Percentiles rank a stretch among this genome's conserved stretches.
These are phyloP conservation scores for Botrytis tulipae DNA, from an alignment of 2,329 filamentous ascomycete species.

Conservation along the genomic window DNA sequence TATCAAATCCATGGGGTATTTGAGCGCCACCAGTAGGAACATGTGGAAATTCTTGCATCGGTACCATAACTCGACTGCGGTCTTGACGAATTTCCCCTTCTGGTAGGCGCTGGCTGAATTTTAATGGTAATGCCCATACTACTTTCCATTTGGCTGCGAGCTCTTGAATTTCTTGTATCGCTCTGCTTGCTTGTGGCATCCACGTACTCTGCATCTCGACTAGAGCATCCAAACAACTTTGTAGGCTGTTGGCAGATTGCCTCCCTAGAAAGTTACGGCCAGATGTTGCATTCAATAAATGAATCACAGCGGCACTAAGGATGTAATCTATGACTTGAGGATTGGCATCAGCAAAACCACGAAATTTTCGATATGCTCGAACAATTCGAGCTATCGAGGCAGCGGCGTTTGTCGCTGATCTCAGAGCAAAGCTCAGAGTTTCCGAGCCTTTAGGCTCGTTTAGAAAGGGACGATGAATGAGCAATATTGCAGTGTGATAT, in stretches of 20 bases:
- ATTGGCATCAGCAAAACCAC: background rate
- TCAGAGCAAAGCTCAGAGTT: background rate
- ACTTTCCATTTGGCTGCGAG: conserved; percentile 3
- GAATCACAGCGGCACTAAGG: background rate
- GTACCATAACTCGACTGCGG: background rate
- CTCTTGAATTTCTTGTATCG: conserved; percentile 5
- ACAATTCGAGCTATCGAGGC: conserved; percentile 4
- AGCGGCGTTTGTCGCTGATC: conserved; percentile 6
- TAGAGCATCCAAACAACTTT: background rate
- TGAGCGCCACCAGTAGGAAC: background rate
- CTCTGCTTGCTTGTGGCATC: conserved; percentile 3
- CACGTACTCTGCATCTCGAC: background rate
- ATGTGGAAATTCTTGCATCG: too few relatives aligned
- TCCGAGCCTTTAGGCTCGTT: conserved; percentile 5
- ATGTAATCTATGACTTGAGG: conserved; percentile 5
- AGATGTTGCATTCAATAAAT: conserved; percentile 2
- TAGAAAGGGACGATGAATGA: background rate
- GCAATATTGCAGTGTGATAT: conserved; percentile 4
- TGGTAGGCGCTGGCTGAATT: background rate
- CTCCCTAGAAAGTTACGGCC: conserved; percentile 4
- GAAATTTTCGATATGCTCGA: conserved; percentile 1
- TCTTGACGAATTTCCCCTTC: background rate
- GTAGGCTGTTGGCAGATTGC: conserved; percentile 4
- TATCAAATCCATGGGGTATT: background rate
- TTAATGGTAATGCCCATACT: background rate